Evolutionary conservation across 2,329 filamentous ascomycete genomes (phyloP), one percentile per base, ranked within the genome.

Genomic region (Aspergillus texensis): DNA sequence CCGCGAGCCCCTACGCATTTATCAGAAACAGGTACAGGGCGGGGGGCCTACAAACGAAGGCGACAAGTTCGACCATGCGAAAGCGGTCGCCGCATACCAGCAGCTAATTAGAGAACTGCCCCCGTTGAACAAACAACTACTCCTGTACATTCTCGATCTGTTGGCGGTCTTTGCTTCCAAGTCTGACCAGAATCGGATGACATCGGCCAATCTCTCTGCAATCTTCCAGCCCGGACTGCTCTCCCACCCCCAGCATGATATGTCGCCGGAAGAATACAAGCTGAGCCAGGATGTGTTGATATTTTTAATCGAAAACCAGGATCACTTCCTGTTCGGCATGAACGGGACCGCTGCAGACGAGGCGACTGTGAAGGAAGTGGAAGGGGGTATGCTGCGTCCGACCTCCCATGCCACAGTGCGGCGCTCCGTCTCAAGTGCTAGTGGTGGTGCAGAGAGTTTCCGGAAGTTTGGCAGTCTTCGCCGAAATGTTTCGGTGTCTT

Each of bases 251-350:
- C 84, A 87, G 64, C 95, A 99, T 77, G 94, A 96, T 73, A 98
- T 99, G 94, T 90, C 93, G 0, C 95, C 95, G 0, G 88, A 91
- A 62, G 94, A 98, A 74, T 99, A 99, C 76, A 89, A 93, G 36
- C 83, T 99, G 6, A 98, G 96, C 75, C 95, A 99, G 83, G 94
- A 95, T 72, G 94, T 99, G 24, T 86, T 99, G 67, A 97, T 99
- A 57, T 99, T 99, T 78, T 82, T 99, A 70, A 99, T 99, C 69
- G 94, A 98, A 75, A 97, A 99, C 72, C 95, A 99, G 77, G 95
- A 99, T 74, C 92, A 97, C 78, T 99, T 99, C 83, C 83, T 99
- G 68, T 96, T 99, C 68, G 95, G 95, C 61, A 99, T 99, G 95
- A 92, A 93, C 75, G 95, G 95, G 52, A 97, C 94, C n/a, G 94